A percentile compares a stretch with the other conserved stretches of the same genome.
phyloP scores from a whole-genome alignment of 2,329 filamentous ascomycete species.

The Trichoderma koningiopsis region DNA sequence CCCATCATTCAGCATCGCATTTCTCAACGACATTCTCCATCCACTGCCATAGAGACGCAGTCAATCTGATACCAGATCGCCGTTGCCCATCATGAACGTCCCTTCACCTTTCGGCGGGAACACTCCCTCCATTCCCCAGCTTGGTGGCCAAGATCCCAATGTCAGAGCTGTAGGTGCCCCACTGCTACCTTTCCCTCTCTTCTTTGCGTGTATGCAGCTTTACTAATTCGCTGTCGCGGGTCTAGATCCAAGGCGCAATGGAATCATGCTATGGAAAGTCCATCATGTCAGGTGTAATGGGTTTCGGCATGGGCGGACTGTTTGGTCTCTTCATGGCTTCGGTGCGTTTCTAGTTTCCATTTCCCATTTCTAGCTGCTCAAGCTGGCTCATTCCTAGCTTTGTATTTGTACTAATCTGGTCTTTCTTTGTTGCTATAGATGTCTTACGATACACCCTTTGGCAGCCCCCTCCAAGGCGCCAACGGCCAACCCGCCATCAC shows the following conservation, averaged over 20 bases:
- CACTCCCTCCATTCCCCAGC: conserved; percentile 31
- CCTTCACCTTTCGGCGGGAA: conserved; percentile 36
- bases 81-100: conserved; percentile 42
- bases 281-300: conserved; percentile 86
- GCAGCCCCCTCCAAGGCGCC: conserved; percentile 47
- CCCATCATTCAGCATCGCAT: not conserved
- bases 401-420: conserved; percentile 26
- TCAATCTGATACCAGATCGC: not conserved
- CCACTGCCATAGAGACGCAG: not conserved
- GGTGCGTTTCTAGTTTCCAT: conserved; percentile 56
- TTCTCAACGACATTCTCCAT: not conserved
- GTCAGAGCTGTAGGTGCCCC: conserved; percentile 50
- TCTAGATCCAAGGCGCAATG: conserved; percentile 79
- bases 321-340: conserved; percentile 99
- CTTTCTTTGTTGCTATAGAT: conserved; percentile 59
- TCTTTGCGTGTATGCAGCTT: not conserved
- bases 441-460: conserved; percentile 95
- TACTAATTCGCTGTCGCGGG: conserved; percentile 9
- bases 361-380: not conserved
- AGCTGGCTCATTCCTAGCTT: not conserved
- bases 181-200: not conserved
- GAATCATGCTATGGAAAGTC: conserved; percentile 91
- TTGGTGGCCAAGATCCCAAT: conserved; percentile 51
- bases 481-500: conserved; percentile 45
- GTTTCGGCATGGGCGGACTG: conserved; percentile 88